Conservation (phyloP, 805 yeast genomes). For the Sugiyamaella smithiae region DNA sequence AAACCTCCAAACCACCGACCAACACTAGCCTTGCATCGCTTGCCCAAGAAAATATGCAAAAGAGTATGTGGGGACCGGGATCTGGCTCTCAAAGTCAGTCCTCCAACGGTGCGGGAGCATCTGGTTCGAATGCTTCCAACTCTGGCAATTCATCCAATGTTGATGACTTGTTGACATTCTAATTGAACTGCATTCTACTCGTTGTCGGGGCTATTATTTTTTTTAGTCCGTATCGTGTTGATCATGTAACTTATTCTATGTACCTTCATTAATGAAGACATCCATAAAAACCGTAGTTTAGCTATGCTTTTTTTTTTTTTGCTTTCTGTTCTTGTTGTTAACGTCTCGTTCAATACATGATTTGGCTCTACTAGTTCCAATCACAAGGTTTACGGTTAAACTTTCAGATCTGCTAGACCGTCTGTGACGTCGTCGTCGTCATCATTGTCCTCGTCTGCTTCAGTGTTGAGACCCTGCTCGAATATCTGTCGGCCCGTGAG, state of each 20-base stretch:
- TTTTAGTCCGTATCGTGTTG: no score
- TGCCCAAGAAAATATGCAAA: conserved; percentile 31
- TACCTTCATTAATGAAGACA: background rate
- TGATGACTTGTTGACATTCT: conserved; percentile 4
- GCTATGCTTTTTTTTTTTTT: no score
- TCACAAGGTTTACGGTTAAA: background rate
- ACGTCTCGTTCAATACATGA: no score
- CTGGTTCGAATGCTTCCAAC: conserved; percentile 1
- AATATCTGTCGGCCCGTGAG: conserved; percentile 87
- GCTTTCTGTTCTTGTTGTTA: no score
- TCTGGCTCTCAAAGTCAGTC: background rate
- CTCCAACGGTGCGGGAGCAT: background rate
- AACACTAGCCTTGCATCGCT: conserved; percentile 21
- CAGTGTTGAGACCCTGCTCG: conserved; percentile 81
- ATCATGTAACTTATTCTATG: background rate
- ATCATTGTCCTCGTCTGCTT: conserved; percentile 54
- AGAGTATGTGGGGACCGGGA: conserved; percentile 29
- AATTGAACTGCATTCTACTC: background rate
- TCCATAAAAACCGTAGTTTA: no score
- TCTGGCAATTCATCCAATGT: conserved; percentile 4
- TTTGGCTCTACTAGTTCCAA: no score
- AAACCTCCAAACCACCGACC: conserved; percentile 17
- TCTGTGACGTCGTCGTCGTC: conserved; percentile 23
- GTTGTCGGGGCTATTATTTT: no score
- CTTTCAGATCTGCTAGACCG: conserved; percentile 7